Evolutionary conservation across 1,284 basidiomycete species (phyloP).

Genomic region (Athelia psychrophila): DNA sequence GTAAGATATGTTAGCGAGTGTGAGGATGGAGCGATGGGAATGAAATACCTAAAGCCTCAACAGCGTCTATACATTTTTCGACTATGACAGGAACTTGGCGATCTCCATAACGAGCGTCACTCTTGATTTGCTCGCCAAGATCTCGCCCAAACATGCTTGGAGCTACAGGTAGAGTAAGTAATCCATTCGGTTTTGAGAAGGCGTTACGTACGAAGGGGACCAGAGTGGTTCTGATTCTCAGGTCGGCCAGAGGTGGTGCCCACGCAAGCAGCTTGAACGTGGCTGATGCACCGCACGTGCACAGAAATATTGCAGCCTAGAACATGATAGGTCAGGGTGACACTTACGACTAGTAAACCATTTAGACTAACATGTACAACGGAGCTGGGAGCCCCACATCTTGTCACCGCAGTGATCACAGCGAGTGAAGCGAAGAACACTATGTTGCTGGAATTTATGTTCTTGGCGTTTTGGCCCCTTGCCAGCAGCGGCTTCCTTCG

Average conservation of each 20-base stretch:
- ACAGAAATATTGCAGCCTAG: conserved; percentile 70
- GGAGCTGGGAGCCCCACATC: conserved; percentile 95
- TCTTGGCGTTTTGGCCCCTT: conserved; percentile 50
- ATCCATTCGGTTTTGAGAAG: not conserved
- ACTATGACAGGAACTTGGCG: conserved; percentile 85
- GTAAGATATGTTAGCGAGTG: conserved; percentile 3
- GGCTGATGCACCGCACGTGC: conserved; percentile 68
- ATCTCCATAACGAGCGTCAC: conserved; percentile 64
- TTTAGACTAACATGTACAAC: conserved; percentile 74
- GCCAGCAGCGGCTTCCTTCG: conserved; percentile 27
- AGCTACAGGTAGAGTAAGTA: conserved; percentile 36
- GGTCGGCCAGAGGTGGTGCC: conserved; percentile 36
- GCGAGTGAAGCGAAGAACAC: conserved; percentile 83
- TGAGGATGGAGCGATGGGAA: not conserved
- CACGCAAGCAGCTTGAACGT: conserved; percentile 56
- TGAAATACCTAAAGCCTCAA: conserved; percentile 77
- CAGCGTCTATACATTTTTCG: conserved; percentile 92
- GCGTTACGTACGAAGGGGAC: conserved; percentile 48
- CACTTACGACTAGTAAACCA: not conserved
- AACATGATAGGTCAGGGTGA: conserved; percentile 1
- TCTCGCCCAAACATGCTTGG: conserved; percentile 92
- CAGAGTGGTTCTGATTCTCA: conserved; percentile 36
- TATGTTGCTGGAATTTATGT: conserved; percentile 90
- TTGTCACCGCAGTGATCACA: conserved; percentile 98
- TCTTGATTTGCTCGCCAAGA: conserved; percentile 78